Evolutionary conservation across 1,139 yeast species (phyloP), one percentile per base, ranked within the genome.

Genomic region (Yamadazyma membranifaciens): DNA sequence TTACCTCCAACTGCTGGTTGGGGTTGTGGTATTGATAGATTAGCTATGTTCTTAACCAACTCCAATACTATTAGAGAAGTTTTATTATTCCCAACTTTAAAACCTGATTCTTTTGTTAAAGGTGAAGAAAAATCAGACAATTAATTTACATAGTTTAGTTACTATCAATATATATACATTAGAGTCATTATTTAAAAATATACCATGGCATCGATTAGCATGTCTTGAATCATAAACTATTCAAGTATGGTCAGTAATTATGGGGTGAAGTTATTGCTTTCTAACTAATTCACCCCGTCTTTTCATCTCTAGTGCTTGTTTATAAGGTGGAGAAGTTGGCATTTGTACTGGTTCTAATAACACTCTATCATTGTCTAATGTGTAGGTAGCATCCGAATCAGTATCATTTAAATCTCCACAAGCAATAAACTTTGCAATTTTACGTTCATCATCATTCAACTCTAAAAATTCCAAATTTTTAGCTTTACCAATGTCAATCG

Each of bases 1-100:
- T 79, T 92, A 60, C 98, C 98, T 47, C 98, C 98, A 59, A 92
- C 98, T 57, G 98, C 95, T 65, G 98, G 98, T 56, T 92, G 98
- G 98, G 98, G 98, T 59, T 86, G 96, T 73, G 98, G 98, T 80
- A 89, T 92, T 56, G 98, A 92, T 71, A 87, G 98, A 77, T 67
- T 92, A 60, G 92, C 96, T 62, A 92, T 92, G 98, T 91, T 92
- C 76, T 80, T 92, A 74, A 92, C 98, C 50, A 82, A 92, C 69
- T 87, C 97, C 46, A 87, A 88, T 75, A 88, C 97, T 52, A 92
- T 92, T 63, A 88, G 96, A 83, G 98, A 92, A 75, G 98, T 92
- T 35, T 77, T 92, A 57, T 75, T 92, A 63, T 92, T 92, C 95
- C 98, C 98, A 64, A 91, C 98, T 52, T 87, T 92, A 80, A 91